These are phyloP conservation scores for Lenwebbia sp. DNA, from an alignment of 345 rosid genomes.

Conservation along the genomic window DNA sequence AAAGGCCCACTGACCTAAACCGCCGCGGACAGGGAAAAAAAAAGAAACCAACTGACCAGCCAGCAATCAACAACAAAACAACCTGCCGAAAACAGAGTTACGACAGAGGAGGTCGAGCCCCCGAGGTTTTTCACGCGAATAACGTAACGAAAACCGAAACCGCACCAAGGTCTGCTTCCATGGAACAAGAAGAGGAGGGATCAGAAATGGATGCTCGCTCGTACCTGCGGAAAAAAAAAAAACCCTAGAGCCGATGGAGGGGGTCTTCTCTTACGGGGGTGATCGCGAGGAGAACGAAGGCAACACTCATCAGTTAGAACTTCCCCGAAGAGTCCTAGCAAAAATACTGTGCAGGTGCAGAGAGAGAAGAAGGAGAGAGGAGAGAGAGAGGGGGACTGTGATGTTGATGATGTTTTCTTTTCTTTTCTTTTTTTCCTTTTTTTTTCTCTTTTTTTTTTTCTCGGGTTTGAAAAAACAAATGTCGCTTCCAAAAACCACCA, in stretches of 20 bases:
- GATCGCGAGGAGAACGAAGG: background rate
- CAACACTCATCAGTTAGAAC: background rate
- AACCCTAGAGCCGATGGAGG: background rate
- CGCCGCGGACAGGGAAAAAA: background rate
- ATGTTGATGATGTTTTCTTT: background rate
- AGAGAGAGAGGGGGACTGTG: background rate
- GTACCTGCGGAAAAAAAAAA: background rate
- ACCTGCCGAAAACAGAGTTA: background rate
- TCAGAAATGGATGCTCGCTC: background rate
- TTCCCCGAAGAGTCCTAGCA: background rate
- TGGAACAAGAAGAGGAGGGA: too few species aligned
- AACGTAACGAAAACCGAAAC: background rate
- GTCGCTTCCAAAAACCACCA: background rate
- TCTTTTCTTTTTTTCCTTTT: background rate
- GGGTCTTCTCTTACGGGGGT: too few species aligned
- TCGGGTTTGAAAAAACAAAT: background rate
- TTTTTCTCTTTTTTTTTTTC: background rate
- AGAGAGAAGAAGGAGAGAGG: background rate
- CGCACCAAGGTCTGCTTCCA: too few species aligned
- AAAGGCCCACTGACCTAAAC: background rate
- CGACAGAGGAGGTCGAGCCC: background rate
- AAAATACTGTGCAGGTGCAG: background rate
- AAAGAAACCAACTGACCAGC: background rate
- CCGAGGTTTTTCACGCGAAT: background rate
- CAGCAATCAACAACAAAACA: background rate